Percentiles rank a stretch among this genome's conserved stretches.
phyloP scores from a whole-genome alignment of 2,329 filamentous ascomycete genomes.

The Colletotrichum sp. region DNA sequence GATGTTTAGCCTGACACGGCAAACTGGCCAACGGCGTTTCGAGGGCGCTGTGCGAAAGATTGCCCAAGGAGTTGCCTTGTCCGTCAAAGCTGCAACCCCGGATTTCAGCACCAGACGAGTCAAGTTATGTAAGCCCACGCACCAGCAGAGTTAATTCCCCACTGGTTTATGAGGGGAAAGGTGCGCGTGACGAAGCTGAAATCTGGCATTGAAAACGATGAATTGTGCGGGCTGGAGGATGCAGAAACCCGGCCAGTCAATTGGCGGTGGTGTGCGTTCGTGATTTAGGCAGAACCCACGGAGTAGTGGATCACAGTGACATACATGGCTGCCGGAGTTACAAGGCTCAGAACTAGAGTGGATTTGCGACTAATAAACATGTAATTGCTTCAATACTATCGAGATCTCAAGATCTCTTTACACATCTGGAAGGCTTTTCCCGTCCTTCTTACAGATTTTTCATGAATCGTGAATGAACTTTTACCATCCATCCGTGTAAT shows the following conservation, averaged over 20 bases:
- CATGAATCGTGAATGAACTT: slow-evolving; percentile 17
- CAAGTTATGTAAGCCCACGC: slow-evolving; percentile 8
- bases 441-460: slow-evolving; percentile 22
- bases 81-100: slow-evolving; percentile 14
- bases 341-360: neutral
- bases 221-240: neutral
- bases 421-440: slow-evolving; percentile 23
- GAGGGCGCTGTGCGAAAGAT: neutral
- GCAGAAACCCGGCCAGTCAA: neutral
- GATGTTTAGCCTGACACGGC: neutral
- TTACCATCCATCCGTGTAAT: slow-evolving; percentile 13
- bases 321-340: neutral
- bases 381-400: slow-evolving; percentile 11
- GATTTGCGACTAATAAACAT: slow-evolving; percentile 17
- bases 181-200: neutral
- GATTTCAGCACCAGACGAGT: slow-evolving; percentile 4
- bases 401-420: slow-evolving; percentile 3
- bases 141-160: slow-evolving; percentile 5
- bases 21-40: neutral
- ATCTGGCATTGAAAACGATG: neutral
- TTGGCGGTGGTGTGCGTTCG: neutral
- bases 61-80: slow-evolving; percentile 7
- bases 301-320: neutral
- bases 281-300: neutral
- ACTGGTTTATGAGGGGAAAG: slow-evolving; percentile 5